These are phyloP conservation scores for Aspergillus proliferans DNA, from an alignment of 2,329 filamentous ascomycete species.

Conservation along the genomic window DNA sequence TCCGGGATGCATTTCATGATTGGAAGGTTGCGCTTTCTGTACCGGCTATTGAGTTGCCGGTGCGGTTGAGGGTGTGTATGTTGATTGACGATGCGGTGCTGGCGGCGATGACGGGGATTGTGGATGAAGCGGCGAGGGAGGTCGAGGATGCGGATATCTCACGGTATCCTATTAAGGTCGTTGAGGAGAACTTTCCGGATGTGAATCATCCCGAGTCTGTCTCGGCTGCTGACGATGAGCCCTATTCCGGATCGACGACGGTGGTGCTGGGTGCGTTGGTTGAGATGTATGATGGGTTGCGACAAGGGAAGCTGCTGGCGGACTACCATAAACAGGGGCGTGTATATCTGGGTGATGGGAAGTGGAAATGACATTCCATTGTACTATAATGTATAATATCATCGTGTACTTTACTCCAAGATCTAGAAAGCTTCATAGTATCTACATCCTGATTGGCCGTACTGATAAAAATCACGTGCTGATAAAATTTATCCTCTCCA, in stretches of 20 bases:
- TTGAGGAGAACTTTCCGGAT: constrained; percentile 27
- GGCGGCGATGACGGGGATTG: constrained; percentile 9
- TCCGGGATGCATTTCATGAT: constrained; percentile 21
- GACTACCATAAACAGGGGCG: constrained; percentile 18
- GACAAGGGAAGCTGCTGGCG: constrained; percentile 16
- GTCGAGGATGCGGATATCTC: constrained; percentile 9
- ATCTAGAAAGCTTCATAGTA: not conserved
- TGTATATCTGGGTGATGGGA: constrained; percentile 19
- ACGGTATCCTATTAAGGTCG: constrained; percentile 18
- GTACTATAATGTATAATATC: not conserved
- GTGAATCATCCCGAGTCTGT: constrained; percentile 9
- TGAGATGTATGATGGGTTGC: constrained; percentile 21
- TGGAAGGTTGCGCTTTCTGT: constrained; percentile 22
- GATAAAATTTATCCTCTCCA: constrained; percentile 14
- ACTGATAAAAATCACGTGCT: constrained; percentile 24
- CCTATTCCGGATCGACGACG: constrained; percentile 20
- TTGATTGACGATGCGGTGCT: constrained; percentile 22
- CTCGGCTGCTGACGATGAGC: constrained; percentile 5
- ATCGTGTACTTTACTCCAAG: not conserved
- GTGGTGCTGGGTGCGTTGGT: constrained; percentile 20
- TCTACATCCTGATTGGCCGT: constrained; percentile 22
- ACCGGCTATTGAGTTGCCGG: constrained; percentile 20
- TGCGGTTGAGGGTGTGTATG: constrained; percentile 20
- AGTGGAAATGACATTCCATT: constrained; percentile 11
- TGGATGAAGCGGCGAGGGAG: constrained; percentile 9